Base-by-base conservation (phyloP, 805 yeast species). In the Yamadazyma sp. region DNA sequence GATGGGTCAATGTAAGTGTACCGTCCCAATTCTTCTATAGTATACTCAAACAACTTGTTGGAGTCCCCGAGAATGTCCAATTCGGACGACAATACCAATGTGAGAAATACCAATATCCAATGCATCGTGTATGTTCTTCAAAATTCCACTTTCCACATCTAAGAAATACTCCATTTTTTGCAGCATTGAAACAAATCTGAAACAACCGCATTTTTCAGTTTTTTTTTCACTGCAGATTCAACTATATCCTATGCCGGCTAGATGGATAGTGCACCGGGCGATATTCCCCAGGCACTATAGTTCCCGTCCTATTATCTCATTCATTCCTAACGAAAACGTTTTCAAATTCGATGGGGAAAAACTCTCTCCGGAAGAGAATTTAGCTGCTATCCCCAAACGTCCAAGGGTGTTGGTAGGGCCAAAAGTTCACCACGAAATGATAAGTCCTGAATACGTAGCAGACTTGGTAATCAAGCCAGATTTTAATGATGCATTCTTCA, bases 331-430 rank as follows among this genome's bases (percentile, higher is more conserved):
- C 28, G 27, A 35, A n/a, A 26, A 29, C 21, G 14, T 30, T 8
- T 35, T 22, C 13, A n/a, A 11, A n/a, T 32, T 38, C 28, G 37
- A 26, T 12, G 23, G 37, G 3, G 35, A 42, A 12, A 22, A 11
- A 13, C 42, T 57, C 17, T 48, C 60, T 4, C 46, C 53, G 6
- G 59, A 55, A 35, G 58, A 64, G 24, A 54, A 59, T 33, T 47
- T 40, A n/a, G 60, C 59, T 2, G 64, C 66, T 3, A 59, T 67
- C 5, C 73, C 71, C 1, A 33, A 49, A 21, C 53, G 45, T 40
- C 67, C 67, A 11, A n/a, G n/a, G n/a, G 34, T 29, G 2, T 35
- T 7, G 4, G 43, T 40, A 3, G 21, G 37, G 12, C 24, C 44
- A 4, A 55, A 49, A 40, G 42, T 46, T 25, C 51, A 57, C 31